Evolutionary conservation across 768 basidiomycete genomes (phyloP), one percentile per base, ranked within the genome.

Genomic region (Phylloporus arenicola): DNA sequence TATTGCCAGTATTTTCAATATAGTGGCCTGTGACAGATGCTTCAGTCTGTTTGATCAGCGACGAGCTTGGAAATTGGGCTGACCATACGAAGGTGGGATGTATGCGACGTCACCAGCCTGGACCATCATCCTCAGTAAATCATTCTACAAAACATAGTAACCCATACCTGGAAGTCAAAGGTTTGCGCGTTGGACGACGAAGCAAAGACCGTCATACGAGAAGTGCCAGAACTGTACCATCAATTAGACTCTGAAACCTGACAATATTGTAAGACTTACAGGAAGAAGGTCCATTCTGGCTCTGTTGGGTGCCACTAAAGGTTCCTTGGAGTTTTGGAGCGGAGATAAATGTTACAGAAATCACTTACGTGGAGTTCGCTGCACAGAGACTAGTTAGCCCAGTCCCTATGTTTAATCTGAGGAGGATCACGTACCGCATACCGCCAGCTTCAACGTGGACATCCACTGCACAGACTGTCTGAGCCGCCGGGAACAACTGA

Each of bases 1-100:
- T 72, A 55, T 82, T 78, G 14, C 83, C 82, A 4, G 74, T 80
- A 62, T 85, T 84, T 62, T 85, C 82, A 24, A 86, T 71, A 59
- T 85, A 84, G 59, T 86, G 84, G 1, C 82, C 82, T 77, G n/a
- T 14, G 55, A 51, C 33, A 7, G 1, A 43, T 20, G 1, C 2
- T 13, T 53, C 37, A 13, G 16, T 40, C 20, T 34, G 16, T 40
- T 24, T 34, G 16, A 43, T 49, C 34, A 5, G 16, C 19, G 40
- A 35, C 19, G 34, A 3, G 8, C 7, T 19, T 3, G 11, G 20
- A 20, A 20, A 50, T 8, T n/a, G 31, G 47, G 47, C 57, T 53
- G 38, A 58, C 58, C 58, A 39, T 37, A 70, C 22, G 64, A 55
- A 27, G 59, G 56, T 8, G 64, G 56, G 30, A 64, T 41, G 17